Evolutionary conservation across 169 alveolate species (phyloP), one percentile per base, ranked within the genome.

Genomic region (Eimeria praecox): DNA sequence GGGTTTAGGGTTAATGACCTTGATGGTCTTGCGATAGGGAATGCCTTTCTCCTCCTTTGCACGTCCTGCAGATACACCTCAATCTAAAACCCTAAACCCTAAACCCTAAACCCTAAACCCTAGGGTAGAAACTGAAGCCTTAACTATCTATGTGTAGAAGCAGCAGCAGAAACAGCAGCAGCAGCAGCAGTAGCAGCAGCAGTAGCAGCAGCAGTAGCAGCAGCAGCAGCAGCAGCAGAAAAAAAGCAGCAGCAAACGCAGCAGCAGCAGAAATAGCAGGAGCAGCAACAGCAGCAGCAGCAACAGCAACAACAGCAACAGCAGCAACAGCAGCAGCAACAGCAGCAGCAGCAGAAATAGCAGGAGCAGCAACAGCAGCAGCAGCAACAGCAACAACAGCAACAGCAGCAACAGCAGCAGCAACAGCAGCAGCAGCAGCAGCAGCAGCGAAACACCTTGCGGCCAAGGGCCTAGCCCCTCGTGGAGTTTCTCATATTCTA

Each of bases 151-250:
- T 59, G 69, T 22, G 69, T n/a, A 71, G 52, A 14, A 71, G 30
- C 69, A 59, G 27, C 69, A 59, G 27, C 69, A 59, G n/a, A 5
- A 59, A 59, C 69, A 18, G n/a, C 82, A 71, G 82, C 82, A 71
- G 78, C n/a, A 59, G 69, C 69, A 59, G n/a, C 69, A 18, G 69
- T 22, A 59, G 69, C 69, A 59, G 69, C 69, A 59, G 69, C 69
- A 59, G 69, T 22, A 59, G 69, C 69, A 59, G 22, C n/a, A 66
- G 78, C 78, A 66, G 78, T 0, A 66, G 82, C 82, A 35, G 82
- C 82, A 71, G 82, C 82, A 71, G 82, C 52, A 71, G 46, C 82
- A 40, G 88, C 88, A 78, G 88, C 88, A 35, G 59, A 20, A 78
- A 20, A 6, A 12, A 33, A 66, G 78, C 0, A 66, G 82, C 82